phyloP scores from a whole-genome alignment of 116 monocot species.

The Papilionanthe hybrid region DNA sequence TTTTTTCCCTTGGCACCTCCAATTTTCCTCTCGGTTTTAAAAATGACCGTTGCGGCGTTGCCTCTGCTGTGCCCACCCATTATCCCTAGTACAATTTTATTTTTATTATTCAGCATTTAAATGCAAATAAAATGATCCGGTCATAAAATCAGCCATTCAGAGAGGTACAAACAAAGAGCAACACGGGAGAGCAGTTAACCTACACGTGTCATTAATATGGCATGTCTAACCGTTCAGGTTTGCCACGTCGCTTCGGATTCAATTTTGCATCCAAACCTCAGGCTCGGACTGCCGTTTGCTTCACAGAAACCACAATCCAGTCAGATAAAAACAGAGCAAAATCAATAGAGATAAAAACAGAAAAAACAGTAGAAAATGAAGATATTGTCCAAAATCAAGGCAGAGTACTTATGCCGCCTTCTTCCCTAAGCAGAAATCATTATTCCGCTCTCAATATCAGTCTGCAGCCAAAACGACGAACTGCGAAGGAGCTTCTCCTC shows the following conservation, averaged over 20 bases:
- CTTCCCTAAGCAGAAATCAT: constrained; percentile 26
- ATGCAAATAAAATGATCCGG: neutral
- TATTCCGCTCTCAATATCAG: neutral
- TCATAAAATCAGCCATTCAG: neutral
- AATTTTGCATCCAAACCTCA: neutral
- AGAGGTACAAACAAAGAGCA: neutral
- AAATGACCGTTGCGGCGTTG: neutral
- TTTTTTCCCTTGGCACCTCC: too few species aligned
- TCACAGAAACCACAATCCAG: constrained; percentile 5
- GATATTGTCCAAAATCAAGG: neutral
- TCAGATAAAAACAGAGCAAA: neutral
- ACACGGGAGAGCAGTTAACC: neutral
- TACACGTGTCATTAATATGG: neutral
- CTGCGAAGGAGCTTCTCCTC: neutral
- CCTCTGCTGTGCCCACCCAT: neutral
- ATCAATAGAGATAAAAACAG: neutral
- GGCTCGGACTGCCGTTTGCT: constrained; percentile 39
- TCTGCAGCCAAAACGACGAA: neutral
- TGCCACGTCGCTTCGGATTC: neutral
- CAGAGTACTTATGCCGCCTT: constrained; percentile 23
- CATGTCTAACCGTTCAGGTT: neutral
- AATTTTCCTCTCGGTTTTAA: neutral
- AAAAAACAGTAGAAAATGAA: neutral
- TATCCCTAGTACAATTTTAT: neutral
- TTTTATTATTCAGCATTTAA: too few species aligned